Conservation (phyloP, 2,329 filamentous ascomycete genomes). For the Mollisia scopiformis region DNA sequence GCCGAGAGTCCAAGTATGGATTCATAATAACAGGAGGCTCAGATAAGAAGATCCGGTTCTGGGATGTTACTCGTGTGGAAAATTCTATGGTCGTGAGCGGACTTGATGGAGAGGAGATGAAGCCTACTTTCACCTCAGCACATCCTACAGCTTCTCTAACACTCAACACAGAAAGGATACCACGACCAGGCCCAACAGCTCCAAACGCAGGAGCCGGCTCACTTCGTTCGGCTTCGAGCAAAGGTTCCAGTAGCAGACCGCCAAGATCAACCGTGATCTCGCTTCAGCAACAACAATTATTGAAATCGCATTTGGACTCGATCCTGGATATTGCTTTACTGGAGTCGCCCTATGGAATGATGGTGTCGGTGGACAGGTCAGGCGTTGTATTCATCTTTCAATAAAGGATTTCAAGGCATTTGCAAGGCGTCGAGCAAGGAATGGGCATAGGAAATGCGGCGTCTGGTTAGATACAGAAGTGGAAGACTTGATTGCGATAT, state of each 20-base stretch:
- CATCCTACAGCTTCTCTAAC: conserved; percentile 66
- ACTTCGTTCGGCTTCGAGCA: conserved; percentile 31
- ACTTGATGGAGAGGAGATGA: conserved; percentile 67
- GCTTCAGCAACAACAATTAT: conserved; percentile 81
- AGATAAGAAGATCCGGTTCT: conserved; percentile 90
- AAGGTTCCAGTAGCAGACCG: conserved; percentile 45
- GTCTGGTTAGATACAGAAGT: conserved; percentile 2
- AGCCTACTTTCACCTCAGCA: conserved; percentile 71
- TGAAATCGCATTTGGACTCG: conserved; percentile 85
- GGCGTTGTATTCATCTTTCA: conserved; percentile 85
- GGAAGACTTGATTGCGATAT: background rate
- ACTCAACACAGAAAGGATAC: conserved; percentile 62
- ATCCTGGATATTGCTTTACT: conserved; percentile 88
- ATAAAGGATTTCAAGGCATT: conserved; percentile 25
- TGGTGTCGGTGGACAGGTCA: conserved; percentile 84
- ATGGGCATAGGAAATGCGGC: conserved; percentile 8
- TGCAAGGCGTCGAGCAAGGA: conserved; percentile 12
- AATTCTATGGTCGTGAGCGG: conserved; percentile 82
- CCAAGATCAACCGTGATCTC: conserved; percentile 84
- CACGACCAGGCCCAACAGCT: conserved; percentile 32
- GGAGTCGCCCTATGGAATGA: conserved; percentile 90
- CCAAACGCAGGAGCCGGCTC: conserved; percentile 36
- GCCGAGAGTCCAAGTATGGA: conserved; percentile 73
- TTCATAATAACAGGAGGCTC: conserved; percentile 88
- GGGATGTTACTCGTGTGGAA: conserved; percentile 82